Evolutionary conservation across 495 filamentous ascomycete genomes (phyloP).

Genomic region (Podospora comata): DNA sequence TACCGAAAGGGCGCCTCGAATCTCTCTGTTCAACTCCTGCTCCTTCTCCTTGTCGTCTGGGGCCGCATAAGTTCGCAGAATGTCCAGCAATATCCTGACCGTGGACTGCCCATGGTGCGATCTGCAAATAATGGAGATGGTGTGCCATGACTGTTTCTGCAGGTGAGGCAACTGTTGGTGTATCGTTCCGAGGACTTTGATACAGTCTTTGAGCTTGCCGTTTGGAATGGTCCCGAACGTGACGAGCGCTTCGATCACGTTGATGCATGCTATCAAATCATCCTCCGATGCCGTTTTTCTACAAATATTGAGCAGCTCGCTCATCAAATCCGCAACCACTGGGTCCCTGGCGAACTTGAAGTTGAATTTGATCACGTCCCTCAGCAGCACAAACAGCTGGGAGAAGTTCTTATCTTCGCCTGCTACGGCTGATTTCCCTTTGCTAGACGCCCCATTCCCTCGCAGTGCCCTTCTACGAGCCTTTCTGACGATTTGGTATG

Average conservation of each 20-base stretch:
- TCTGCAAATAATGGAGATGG: constrained; percentile 70
- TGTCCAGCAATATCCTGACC: constrained; percentile 60
- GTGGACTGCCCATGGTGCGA: constrained; percentile 75
- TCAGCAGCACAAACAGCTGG: constrained; percentile 67
- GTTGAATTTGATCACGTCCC: constrained; percentile 81
- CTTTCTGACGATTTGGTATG: constrained; percentile 52
- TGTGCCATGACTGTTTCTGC: constrained; percentile 69
- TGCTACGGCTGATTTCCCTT: constrained; percentile 49
- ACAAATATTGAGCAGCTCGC: constrained; percentile 67
- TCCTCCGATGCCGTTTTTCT: constrained; percentile 65
- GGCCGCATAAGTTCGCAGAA: constrained; percentile 52
- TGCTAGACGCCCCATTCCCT: constrained; percentile 28
- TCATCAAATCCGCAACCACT: constrained; percentile 64
- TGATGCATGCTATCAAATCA: constrained; percentile 73
- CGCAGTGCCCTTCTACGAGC: constrained; percentile 47
- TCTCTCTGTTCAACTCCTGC: constrained; percentile 45
- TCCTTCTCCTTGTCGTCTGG: constrained; percentile 55
- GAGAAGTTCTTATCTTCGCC: constrained; percentile 67
- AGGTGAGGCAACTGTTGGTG: constrained; percentile 69
- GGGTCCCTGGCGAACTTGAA: constrained; percentile 67
- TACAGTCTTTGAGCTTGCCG: constrained; percentile 60
- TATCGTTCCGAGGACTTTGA: constrained; percentile 79
- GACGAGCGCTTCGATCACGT: constrained; percentile 74
- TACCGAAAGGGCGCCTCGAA: constrained; percentile 66
- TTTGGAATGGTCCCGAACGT: constrained; percentile 75